phyloP scores from a whole-genome alignment of 139 green algal genomes.

The Spirogloea muscicola region DNA sequence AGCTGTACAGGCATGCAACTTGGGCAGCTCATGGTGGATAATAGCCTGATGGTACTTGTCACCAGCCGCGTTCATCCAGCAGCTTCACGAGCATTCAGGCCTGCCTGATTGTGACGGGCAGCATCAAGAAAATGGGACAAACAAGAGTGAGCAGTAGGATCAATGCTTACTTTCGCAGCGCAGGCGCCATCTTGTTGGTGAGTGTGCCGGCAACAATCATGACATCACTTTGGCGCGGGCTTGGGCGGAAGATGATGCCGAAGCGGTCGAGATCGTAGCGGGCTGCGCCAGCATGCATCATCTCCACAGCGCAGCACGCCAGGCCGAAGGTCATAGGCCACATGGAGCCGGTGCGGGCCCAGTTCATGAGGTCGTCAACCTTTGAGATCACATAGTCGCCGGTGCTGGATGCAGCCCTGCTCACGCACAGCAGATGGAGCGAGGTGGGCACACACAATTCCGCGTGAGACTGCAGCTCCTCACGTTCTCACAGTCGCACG shows the following conservation, averaged over 20 bases:
- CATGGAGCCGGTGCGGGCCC: slow-evolving; percentile 78
- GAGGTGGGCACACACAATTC: background rate
- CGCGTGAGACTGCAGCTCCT: no score
- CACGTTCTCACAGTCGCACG: no score
- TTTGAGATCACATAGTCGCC: slow-evolving; percentile 56
- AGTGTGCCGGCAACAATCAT: slow-evolving; percentile 97
- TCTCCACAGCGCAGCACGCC: slow-evolving; percentile 95
- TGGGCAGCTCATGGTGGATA: no score
- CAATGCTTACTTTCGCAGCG: slow-evolving; percentile 84
- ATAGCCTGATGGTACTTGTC: no score
- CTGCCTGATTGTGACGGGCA: no score
- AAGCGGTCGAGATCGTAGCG: slow-evolving; percentile 85
- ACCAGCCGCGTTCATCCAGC: no score
- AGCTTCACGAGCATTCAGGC: no score
- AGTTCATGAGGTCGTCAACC: slow-evolving; percentile 82
- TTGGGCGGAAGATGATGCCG: slow-evolving; percentile 94
- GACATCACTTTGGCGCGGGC: slow-evolving; percentile 83
- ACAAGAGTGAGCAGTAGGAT: background rate
- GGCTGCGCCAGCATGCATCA: slow-evolving; percentile 82
- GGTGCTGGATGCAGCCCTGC: background rate
- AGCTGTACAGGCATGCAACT: no score
- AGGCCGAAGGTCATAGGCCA: slow-evolving; percentile 97
- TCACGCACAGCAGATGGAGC: background rate
- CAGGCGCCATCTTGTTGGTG: slow-evolving; percentile 97
- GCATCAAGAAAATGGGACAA: no score